Percentiles rank a stretch among this genome's conserved stretches.
Conservation (phyloP, 139 green algal species). For the Chlamydomonas sp. region DNA sequence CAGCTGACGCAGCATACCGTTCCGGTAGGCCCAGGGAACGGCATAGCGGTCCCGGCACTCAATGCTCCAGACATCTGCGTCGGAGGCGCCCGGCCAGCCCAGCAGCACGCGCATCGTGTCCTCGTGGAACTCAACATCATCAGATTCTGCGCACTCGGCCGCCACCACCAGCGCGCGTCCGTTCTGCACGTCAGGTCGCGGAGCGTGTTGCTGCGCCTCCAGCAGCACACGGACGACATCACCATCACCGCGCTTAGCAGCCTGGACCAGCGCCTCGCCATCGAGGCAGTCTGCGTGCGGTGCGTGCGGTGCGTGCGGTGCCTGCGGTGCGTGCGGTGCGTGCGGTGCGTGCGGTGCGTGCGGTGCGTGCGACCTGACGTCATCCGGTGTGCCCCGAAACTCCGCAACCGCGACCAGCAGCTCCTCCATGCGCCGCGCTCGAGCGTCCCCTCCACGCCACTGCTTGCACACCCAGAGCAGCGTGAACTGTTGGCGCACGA, state of each 20-base stretch:
- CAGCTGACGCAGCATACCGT: not conserved
- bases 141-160: not conserved
- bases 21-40: not conserved
- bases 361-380: no score
- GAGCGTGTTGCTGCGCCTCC: not conserved
- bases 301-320: not conserved
- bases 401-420: not conserved
- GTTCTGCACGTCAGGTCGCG: not conserved
- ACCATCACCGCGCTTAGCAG: not conserved
- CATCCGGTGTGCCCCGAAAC: not conserved
- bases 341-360: no score
- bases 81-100: not conserved
- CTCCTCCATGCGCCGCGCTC: no score
- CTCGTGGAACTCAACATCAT: no score
- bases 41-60: no score
- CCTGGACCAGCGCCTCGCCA: not conserved
- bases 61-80: not conserved
- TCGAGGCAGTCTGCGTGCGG: constrained; percentile 9
- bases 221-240: constrained; percentile 4
- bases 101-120: not conserved
- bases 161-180: not conserved
- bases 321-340: not conserved
- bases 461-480: no score
- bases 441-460: no score
- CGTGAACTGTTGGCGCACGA: no score